Conservation (phyloP, 1,139 yeast genomes). For the Candida sp. region DNA sequence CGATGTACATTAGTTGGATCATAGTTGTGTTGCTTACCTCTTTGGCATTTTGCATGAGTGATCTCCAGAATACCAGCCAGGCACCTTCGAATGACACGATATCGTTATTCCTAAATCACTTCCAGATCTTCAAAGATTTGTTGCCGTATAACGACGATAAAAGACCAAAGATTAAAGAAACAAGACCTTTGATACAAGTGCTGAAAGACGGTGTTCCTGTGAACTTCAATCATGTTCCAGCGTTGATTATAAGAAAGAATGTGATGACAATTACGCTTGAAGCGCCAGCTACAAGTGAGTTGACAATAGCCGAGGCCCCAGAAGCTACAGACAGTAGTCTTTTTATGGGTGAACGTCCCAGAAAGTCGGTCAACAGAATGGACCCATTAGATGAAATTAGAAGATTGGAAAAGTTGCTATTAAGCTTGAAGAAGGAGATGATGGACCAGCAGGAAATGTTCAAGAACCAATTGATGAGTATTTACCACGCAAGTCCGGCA, state of each 20-base stretch:
- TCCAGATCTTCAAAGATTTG: conserved; percentile 9
- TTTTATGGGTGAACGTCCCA: not conserved
- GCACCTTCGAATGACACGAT: not conserved
- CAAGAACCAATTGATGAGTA: conserved; percentile 7
- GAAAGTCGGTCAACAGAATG: not conserved
- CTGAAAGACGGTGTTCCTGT: conserved; percentile 15
- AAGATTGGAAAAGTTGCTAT: conserved; percentile 11
- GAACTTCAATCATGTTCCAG: conserved; percentile 9
- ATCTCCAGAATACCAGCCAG: not conserved
- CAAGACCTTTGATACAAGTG: conserved; percentile 12
- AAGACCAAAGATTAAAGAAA: conserved; percentile 8
- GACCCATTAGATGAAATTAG: conserved; percentile 13
- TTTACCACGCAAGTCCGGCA: not conserved
- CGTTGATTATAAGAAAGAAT: not conserved
- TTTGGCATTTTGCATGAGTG: not conserved
- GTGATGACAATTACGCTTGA: not conserved
- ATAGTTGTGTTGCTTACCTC: not conserved
- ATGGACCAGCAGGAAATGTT: conserved; percentile 10
- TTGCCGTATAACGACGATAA: conserved; percentile 6
- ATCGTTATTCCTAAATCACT: conserved; percentile 10
- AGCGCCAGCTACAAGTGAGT: not conserved
- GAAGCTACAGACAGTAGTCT: not conserved
- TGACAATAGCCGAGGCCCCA: not conserved
- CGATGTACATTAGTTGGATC: not conserved
- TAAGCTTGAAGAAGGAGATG: conserved; percentile 13